Evolutionary conservation across 2,329 filamentous ascomycete genomes (phyloP).

Genomic region (Monilinia fructigena): DNA sequence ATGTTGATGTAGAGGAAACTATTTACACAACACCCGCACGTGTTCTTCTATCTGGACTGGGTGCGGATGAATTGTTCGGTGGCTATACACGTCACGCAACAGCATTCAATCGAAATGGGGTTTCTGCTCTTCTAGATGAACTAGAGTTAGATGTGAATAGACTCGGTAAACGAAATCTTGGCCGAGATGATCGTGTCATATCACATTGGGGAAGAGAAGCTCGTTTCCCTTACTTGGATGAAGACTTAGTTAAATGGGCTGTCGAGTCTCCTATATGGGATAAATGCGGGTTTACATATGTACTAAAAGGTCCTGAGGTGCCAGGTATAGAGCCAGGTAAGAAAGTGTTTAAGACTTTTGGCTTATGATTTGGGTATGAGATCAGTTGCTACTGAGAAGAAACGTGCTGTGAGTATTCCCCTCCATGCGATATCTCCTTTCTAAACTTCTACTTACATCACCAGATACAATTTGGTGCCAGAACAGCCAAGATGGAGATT

Average conservation of each 20-base stretch:
- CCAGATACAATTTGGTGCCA: conserved; percentile 77
- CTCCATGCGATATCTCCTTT: not conserved
- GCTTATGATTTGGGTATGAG: conserved; percentile 72
- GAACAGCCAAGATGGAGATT: conserved; percentile 79
- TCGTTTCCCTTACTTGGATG: conserved; percentile 87
- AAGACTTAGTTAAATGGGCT: conserved; percentile 79
- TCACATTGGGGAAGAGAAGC: conserved; percentile 86
- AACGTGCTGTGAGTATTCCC: conserved; percentile 68
- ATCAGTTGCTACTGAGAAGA: conserved; percentile 79
- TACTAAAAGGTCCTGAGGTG: conserved; percentile 33
- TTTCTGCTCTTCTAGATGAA: conserved; percentile 72
- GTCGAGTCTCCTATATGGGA: conserved; percentile 71
- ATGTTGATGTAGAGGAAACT: conserved; percentile 24
- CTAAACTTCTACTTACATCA: conserved; percentile 19
- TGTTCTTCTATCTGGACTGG: conserved; percentile 86
- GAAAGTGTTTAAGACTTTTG: conserved; percentile 71
- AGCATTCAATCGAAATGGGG: conserved; percentile 69
- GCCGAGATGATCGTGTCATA: conserved; percentile 88
- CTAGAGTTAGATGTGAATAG: conserved; percentile 81
- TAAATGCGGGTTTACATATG: conserved; percentile 77
- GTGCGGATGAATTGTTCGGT: conserved; percentile 93
- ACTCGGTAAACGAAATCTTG: conserved; percentile 90
- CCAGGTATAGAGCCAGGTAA: conserved; percentile 71
- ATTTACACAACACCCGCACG: conserved; percentile 69
- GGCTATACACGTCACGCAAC: conserved; percentile 83